Base-by-base conservation (phyloP, 2,329 filamentous ascomycete genomes). In the Scedosporium aurantiacum region DNA sequence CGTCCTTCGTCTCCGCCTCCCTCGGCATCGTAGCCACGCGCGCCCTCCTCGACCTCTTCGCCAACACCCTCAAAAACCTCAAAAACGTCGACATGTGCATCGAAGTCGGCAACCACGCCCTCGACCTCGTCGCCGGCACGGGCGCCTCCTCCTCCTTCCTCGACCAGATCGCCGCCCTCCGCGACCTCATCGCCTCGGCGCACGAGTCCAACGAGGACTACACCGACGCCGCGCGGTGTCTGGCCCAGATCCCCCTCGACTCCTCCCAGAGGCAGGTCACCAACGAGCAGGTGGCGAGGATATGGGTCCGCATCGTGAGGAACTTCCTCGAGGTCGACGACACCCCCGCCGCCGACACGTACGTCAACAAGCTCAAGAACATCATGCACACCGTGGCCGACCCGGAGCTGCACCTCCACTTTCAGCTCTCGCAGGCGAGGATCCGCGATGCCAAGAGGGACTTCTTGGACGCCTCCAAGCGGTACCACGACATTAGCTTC, bases 301-400 rank as follows among this genome's bases (percentile, higher is more conserved):
- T 94, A 61, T 97, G 93, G 90, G 88, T 97, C 67, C 89, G 93
- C 63, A 96, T 99, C 70, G 91, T 95, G 70, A 85, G 94, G 64
- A 89, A 95, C 78, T 95, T 94, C 72, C 83, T 99, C 64, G 93
- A 99, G 76, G 90, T 92, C 57, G 93, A 96, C 71, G 92, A 97
- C 75, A 88, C 90, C 7, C 91, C 88, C 1, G 82, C 83, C 41
- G 94, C 94, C 50, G 91, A 95, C 71, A 84, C 82, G 47, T 96
- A 92, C 71, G 82, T 99, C 68, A 97, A 97, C 80, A 92, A 93
- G 74, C 88, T 96, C 73, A 97, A 97, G 76, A 93, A 94, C 70
- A 81, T 97, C 66, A 91, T 96, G 71, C 85, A 90, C 76, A 86
- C 83, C 65, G 85, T 96, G 37, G 76, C 82, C 32, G 86, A 96